phyloP scores from a whole-genome alignment of 1,284 basidiomycete species.

The Austroboletus rostrupii region DNA sequence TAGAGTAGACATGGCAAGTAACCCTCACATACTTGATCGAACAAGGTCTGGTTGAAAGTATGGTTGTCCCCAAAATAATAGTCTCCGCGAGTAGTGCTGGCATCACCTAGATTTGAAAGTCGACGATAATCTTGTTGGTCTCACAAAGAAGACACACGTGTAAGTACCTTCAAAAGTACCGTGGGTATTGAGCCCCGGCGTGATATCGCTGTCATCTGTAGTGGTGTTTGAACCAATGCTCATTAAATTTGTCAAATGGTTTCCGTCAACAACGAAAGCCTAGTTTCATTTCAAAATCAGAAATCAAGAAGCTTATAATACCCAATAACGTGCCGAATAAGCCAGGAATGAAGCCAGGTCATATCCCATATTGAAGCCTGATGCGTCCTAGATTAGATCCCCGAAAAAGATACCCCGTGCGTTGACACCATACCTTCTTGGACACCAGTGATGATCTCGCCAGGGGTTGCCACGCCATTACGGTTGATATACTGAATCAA shows the following conservation, averaged over 20 bases:
- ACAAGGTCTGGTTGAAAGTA: conserved; percentile 28
- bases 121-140: background rate
- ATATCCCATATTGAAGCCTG: conserved; percentile 29
- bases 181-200: conserved; percentile 21
- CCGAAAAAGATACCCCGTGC: fast-evolving
- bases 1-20: fast-evolving
- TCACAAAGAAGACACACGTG: background rate
- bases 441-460: conserved; percentile 24
- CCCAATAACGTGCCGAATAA: conserved; percentile 16
- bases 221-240: conserved; percentile 26
- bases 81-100: conserved; percentile 25
- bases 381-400: background rate
- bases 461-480: conserved; percentile 22
- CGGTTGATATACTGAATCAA: conserved; percentile 19
- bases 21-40: conserved; percentile 12
- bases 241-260: conserved; percentile 28
- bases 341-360: conserved; percentile 20
- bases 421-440: conserved; percentile 16
- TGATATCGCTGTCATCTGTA: conserved; percentile 4
- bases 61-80: conserved; percentile 28
- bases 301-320: background rate
- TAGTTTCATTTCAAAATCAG: background rate
- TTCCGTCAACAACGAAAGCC: conserved; percentile 24
- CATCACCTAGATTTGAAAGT: conserved; percentile 15
- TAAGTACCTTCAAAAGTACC: conserved; percentile 23